Base-by-base conservation (phyloP, 108 stramenopile species). In the Pelagomonas calceolata region DNA sequence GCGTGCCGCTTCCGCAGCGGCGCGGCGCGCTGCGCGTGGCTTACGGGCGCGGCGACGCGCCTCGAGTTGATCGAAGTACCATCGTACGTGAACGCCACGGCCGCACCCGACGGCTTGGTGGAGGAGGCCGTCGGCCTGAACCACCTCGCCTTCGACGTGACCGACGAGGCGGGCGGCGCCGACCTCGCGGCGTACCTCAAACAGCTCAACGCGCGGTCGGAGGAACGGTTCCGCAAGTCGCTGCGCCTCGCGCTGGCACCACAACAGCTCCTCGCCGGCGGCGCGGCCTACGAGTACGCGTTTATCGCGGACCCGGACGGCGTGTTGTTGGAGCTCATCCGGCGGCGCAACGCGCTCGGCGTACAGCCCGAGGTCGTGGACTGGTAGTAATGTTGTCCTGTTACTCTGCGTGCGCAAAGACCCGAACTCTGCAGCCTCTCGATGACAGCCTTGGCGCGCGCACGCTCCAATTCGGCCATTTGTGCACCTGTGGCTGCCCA, bases 231-330 rank as follows among this genome's bases (percentile, higher is more conserved):
- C 78, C 85, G 85, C n/a, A 87, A 81, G 73, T 71, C 83, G 0
- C 65, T 92, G 37, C 79, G 89, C 29, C 78, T 92, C 26, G 91
- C 91, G 4, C 65, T 89, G 34, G 39, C 71, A 29, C 88, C 90
- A 0, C 70, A 72, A 26, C 85, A 90, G 71, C 80, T 87, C 44
- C 80, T 90, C 60, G 82, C 90, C 72, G 91, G 90, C 66, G 71
- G 76, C 18, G 73, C 78, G 63, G 84, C 89, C 4, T 92, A 85
- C 70, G 88, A 90, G 78, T 82, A 87, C 72, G 88, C 88, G 66
- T 92, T 92, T 79, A 65, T 92, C 44, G 89, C 83, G 70, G 91
- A 92, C 81, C 87, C 89, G 18, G 91, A 92, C 83, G 91, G 91
- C 18, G 72, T 81, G 32, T 72, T 92, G 37, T 72, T 92, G 51